Base-by-base conservation (phyloP, 2,329 filamentous ascomycete species). In the Lecanicillium sp. region DNA sequence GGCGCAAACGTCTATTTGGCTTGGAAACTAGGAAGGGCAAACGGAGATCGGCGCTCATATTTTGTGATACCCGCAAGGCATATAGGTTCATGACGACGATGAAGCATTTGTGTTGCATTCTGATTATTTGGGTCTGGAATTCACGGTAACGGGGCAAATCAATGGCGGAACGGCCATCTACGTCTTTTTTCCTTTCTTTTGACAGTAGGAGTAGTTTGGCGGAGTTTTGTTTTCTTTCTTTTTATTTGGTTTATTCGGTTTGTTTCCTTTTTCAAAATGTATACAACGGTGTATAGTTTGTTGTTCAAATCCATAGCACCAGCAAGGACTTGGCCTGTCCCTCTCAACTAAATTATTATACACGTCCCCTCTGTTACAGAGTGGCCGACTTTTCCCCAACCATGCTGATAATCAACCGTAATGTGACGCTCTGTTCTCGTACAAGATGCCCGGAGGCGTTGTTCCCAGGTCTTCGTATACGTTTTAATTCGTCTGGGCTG, bases 31-130 rank as follows among this genome's bases (percentile, higher is more conserved):
- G 32, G 33, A 44, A 26, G 30, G 33, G 36, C 23, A 14, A 37
- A 21, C 17, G 38, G 45, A 42, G n/a, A 48, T 41, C 33, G 45
- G 38, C 45, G 45, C 45, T 42, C 30, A 44, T 39, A 44, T 60
- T 60, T 59, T 63, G 57, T 66, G 66, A 68, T 68, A 68, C 66
- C 66, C 66, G 56, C 50, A 40, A 60, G 56, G 52, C 55, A 55
- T 51, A 52, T 60, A 54, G 45, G 45, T 47, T 50, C 52, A 53
- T 52, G 55, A 53, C 50, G 53, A 39, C 48, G 55, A 54, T 37
- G 43, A 46, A 33, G 30, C 36, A 46, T 50, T 42, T 46, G 23
- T 42, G n/a, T 50, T 46, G 42, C 37, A 41, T 50, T 45, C 48
- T 45, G n/a, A 23, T 46, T 46, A 38, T 38, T 46, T 27, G 42